phyloP scores from a whole-genome alignment of 2,329 filamentous ascomycete species.

The Xylaria sp. region DNA sequence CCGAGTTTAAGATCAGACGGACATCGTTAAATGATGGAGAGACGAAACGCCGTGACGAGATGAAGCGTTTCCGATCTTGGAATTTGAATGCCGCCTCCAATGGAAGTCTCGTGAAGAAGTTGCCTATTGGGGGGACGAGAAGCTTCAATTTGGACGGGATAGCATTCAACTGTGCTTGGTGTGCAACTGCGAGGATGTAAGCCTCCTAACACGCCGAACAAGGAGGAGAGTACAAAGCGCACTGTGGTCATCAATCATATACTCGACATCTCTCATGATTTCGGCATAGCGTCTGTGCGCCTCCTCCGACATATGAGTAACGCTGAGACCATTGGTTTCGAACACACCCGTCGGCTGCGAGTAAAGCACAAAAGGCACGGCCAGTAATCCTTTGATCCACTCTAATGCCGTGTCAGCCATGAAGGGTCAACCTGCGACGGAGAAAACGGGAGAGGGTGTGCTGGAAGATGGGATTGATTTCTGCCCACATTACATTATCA shows the following conservation, averaged over 20 bases:
- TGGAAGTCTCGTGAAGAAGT: conserved; percentile 89
- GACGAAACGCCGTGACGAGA: conserved; percentile 91
- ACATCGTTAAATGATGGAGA: conserved; percentile 98
- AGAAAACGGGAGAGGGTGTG: not conserved
- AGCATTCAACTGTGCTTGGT: conserved; percentile 71
- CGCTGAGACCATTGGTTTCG: conserved; percentile 71
- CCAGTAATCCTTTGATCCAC: conserved; percentile 96
- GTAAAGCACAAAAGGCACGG: conserved; percentile 95
- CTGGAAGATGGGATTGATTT: conserved; percentile 2
- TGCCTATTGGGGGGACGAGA: conserved; percentile 89
- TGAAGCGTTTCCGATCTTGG: conserved; percentile 86
- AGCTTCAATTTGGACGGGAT: conserved; percentile 91
- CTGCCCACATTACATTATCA: conserved; percentile 14
- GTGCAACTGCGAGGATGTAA: conserved; percentile 64
- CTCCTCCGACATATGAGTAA: conserved; percentile 78
- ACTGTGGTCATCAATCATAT: conserved; percentile 93
- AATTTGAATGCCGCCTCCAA: conserved; percentile 91
- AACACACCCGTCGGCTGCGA: conserved; percentile 92
- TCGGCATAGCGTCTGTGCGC: conserved; percentile 91
- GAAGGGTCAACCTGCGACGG: conserved; percentile 14
- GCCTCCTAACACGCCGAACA: conserved; percentile 19
- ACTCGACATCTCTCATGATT: conserved; percentile 93
- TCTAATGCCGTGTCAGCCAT: conserved; percentile 59
- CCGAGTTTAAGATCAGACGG: conserved; percentile 90
- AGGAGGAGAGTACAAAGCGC: conserved; percentile 39